Evolutionary conservation across 2,329 filamentous ascomycete species (phyloP).

Genomic region (Colletotrichum salicis): DNA sequence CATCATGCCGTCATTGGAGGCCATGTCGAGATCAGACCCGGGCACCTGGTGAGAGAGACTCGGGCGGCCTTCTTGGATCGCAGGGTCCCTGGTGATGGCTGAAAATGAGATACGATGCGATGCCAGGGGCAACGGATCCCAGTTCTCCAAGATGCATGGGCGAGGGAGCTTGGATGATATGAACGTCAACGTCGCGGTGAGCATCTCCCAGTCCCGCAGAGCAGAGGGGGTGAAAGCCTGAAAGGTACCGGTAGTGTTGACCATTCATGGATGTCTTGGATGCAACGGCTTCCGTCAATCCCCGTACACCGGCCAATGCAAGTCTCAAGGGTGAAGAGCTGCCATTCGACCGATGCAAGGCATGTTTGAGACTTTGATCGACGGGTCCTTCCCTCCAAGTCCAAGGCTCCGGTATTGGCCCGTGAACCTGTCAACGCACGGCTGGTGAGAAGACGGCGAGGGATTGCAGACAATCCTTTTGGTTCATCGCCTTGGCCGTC

Average conservation of each 20-base stretch:
- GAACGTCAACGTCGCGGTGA: background rate
- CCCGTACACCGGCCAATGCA: constrained; percentile 35
- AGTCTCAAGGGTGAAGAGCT: constrained; percentile 22
- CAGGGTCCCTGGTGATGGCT: constrained; percentile 13
- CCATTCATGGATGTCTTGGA: constrained; percentile 12
- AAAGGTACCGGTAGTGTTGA: background rate
- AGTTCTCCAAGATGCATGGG: background rate
- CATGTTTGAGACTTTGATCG: constrained; percentile 37
- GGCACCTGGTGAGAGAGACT: constrained; percentile 26
- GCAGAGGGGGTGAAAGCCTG: background rate
- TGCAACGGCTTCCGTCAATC: constrained; percentile 16
- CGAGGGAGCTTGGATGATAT: constrained; percentile 1
- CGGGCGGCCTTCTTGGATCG: constrained; percentile 14
- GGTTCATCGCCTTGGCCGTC: background rate
- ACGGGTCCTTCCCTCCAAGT: constrained; percentile 38
- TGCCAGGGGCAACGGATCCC: constrained; percentile 17
- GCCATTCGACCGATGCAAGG: constrained; percentile 30
- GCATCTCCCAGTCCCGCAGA: constrained; percentile 18
- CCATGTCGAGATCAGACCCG: constrained; percentile 27
- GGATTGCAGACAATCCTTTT: background rate
- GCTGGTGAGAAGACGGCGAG: constrained; percentile 5
- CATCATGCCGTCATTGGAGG: constrained; percentile 35
- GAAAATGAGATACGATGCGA: constrained; percentile 27
- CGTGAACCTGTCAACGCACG: background rate
- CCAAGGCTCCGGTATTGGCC: constrained; percentile 35